Conservation (phyloP, 306 rosid genomes). For the Malus orientalis region DNA sequence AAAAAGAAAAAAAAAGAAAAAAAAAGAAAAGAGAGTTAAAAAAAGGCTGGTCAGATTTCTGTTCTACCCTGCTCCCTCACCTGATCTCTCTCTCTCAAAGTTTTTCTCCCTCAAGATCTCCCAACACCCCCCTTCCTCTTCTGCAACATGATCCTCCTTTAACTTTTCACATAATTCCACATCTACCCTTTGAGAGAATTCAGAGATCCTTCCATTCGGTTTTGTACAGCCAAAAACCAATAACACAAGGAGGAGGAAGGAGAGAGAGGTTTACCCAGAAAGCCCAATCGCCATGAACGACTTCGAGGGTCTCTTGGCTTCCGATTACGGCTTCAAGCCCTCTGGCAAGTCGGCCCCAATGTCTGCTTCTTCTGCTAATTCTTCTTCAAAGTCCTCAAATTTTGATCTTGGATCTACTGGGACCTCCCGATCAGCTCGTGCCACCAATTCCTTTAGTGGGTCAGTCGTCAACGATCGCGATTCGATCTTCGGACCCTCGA, state of each 20-base stretch:
- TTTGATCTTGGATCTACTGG: slow-evolving; percentile 60
- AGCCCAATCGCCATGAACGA: slow-evolving; percentile 62
- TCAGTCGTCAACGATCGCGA: slow-evolving; percentile 38
- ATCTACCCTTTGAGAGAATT: not conserved
- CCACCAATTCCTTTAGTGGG: slow-evolving; percentile 35
- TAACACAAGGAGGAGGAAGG: not conserved
- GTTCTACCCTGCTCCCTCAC: not conserved
- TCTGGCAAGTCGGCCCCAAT: slow-evolving; percentile 83
- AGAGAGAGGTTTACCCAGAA: not conserved
- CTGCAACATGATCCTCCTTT: not conserved
- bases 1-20: not conserved
- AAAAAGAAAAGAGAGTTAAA: no score
- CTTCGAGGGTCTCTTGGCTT: slow-evolving; percentile 70
- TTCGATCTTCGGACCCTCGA: slow-evolving; percentile 42
- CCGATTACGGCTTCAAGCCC: slow-evolving; percentile 73
- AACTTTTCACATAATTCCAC: not conserved
- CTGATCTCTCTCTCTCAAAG: not conserved
- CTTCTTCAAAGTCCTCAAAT: slow-evolving; percentile 24
- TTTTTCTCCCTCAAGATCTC: slow-evolving; percentile 12
- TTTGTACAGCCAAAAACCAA: not conserved
- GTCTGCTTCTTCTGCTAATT: slow-evolving; percentile 35
- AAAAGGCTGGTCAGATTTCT: slow-evolving; percentile 7
- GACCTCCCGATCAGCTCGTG: slow-evolving; percentile 44
- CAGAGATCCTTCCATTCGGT: not conserved
- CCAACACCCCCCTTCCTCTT: not conserved